Percentiles rank a stretch among this genome's conserved stretches.
phyloP scores from a whole-genome alignment of 306 rosid species.

The Trifolium repens region DNA sequence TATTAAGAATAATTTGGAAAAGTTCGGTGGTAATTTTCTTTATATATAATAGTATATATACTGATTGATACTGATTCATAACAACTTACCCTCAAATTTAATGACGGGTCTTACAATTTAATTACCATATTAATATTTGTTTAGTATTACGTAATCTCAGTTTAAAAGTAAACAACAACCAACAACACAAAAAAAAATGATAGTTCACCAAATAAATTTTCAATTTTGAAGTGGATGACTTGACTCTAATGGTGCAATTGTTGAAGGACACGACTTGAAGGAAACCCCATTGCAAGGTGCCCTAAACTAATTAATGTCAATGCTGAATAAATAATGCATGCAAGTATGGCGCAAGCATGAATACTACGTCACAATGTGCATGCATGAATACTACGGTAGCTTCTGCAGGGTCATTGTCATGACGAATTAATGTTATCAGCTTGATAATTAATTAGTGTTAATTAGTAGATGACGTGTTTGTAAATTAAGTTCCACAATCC shows the following conservation, averaged over 20 bases:
- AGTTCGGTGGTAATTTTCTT: too few relatives aligned
- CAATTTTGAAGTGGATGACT: not conserved
- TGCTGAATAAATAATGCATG: not conserved
- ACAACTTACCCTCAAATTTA: too few relatives aligned
- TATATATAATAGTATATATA: too few relatives aligned
- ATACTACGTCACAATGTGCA: not conserved
- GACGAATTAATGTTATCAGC: not conserved
- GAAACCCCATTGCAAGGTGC: not conserved
- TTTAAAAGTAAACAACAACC: too few relatives aligned
- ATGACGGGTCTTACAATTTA: too few relatives aligned
- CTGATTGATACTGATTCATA: too few relatives aligned
- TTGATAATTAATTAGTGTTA: not conserved
- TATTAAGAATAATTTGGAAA: too few relatives aligned
- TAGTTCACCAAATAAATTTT: too few relatives aligned
- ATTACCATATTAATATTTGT: too few relatives aligned
- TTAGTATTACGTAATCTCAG: too few relatives aligned
- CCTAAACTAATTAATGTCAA: not conserved
- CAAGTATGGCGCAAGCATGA: not conserved
- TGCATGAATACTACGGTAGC: constrained; percentile 2
- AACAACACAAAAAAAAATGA: too few relatives aligned
- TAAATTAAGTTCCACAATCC: not conserved
- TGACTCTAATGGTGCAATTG: not conserved
- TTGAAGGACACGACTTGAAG: not conserved
- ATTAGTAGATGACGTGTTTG: not conserved
- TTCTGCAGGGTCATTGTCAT: not conserved